A percentile compares a stretch with the other conserved stretches of the same genome.
Conservation (phyloP, 345 rosid genomes). For the Brassica carinata region DNA sequence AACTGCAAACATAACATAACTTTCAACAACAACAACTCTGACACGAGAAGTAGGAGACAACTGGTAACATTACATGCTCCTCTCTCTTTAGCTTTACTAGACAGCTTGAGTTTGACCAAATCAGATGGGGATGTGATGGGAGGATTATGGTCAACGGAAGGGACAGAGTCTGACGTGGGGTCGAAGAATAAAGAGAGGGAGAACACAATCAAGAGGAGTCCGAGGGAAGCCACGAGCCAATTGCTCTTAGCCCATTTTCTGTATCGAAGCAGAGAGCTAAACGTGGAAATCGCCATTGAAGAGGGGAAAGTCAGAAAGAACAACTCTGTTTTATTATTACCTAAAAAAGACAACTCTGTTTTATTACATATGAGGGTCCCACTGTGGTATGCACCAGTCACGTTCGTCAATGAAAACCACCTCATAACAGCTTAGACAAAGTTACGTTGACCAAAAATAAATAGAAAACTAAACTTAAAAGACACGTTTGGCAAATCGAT, state of each 20-base stretch:
- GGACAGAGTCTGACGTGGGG: not conserved
- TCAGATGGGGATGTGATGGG: not conserved
- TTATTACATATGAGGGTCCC: not conserved
- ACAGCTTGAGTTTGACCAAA: not conserved
- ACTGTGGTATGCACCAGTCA: not conserved
- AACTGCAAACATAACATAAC: not conserved
- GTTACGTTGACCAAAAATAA: not conserved
- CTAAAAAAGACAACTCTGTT: too few species aligned
- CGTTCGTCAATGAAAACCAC: too few species aligned
- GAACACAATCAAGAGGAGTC: not conserved
- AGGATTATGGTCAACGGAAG: not conserved
- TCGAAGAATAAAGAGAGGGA: not conserved
- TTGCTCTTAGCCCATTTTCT: not conserved
- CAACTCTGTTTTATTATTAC: not conserved
- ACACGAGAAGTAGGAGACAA: not conserved
- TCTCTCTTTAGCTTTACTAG: not conserved
- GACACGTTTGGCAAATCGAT: not conserved
- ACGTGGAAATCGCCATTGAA: not conserved
- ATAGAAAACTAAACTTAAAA: not conserved
- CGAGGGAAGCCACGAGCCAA: not conserved
- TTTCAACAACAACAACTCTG: not conserved
- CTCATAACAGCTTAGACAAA: not conserved
- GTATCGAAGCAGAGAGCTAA: not conserved
- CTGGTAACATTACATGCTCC: not conserved
- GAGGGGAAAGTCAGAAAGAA: not conserved